Evolutionary conservation across 208 protist genomes (phyloP).

Genomic region (Leishmania lainsoni): DNA sequence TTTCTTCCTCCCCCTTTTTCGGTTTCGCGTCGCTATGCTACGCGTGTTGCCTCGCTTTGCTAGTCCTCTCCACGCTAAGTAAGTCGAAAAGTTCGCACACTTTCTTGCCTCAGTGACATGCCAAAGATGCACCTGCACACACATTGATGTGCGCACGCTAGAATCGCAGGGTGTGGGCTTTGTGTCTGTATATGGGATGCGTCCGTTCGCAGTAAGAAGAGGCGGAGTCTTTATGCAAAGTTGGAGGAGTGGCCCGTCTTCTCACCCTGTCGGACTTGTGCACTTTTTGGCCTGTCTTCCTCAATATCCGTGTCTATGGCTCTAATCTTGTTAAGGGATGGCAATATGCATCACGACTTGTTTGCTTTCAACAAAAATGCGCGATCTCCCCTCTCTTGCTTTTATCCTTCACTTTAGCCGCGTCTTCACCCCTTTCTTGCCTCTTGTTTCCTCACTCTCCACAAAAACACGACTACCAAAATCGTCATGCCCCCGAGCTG

Average conservation of each 20-base stretch:
- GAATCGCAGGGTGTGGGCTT: background rate
- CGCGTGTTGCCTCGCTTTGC: background rate
- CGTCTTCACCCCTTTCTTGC: background rate
- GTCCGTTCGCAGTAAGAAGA: background rate
- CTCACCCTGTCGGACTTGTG: background rate
- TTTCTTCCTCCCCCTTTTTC: background rate
- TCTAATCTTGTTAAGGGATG: background rate
- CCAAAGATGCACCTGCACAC: background rate
- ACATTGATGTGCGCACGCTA: background rate
- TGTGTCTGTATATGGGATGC: background rate
- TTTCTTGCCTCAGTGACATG: background rate
- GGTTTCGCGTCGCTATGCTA: background rate
- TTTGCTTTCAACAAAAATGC: background rate
- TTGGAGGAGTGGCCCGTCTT: background rate
- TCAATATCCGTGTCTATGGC: background rate
- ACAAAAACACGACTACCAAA: background rate
- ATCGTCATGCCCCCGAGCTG: background rate
- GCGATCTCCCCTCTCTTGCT: background rate
- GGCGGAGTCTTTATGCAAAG: background rate
- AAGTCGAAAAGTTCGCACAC: background rate
- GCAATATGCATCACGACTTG: background rate
- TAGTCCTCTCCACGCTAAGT: conserved; percentile 14
- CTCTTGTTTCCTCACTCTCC: too few species aligned
- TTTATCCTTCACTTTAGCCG: background rate
- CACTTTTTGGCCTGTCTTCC: background rate